Base-by-base conservation (phyloP, 225 moss, liverwort and hornwort genomes). In the Physcomitrellopsis africana region DNA sequence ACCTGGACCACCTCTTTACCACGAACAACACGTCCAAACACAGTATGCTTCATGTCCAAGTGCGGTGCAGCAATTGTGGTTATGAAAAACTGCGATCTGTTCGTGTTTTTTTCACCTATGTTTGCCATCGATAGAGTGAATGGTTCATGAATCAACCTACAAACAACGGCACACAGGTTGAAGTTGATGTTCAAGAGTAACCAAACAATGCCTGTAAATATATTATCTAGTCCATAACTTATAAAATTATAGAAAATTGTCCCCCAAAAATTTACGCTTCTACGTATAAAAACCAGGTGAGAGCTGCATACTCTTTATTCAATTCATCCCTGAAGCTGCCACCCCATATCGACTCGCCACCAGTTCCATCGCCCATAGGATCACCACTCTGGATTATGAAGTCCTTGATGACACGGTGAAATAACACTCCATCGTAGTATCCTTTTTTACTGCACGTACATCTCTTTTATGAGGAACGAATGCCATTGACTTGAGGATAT, bases 331-430 rank as follows among this genome's bases (percentile, higher is more conserved):
- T 90, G 60, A 92, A 92, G 60, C 90, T 92, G n/a, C 92, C 85
- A 46, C 87, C 82, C 92, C 92, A 92, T 43, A 92, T 86, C 72
- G 90, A 90, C 24, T 75, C 88, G 66, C 92, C 92, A 24, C 92
- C 87, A 63, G 90, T 89, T 23, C 92, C 92, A 9, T 87, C 84
- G 59, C 90, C 87, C 14, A 87, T 92, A 29, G 92, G 92, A 81
- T 92, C 92, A 54, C 92, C 92, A 63, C 92, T 90, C 81, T 92
- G 90, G 57, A 92, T 92, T 89, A 92, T 92, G 20, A 92, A 92
- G 57, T 86, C 84, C 76, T 92, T 92, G 76, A 92, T 92, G 70
- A 89, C 87, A 46, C 92, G 81, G 64, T 92, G 92, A 53, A 92
- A 92, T 19, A 84, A 84, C 22, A 90, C 90, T 42, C 84, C 70